Evolutionary conservation across 768 basidiomycete species (phyloP).

Genomic region (Lyophyllum semitale): DNA sequence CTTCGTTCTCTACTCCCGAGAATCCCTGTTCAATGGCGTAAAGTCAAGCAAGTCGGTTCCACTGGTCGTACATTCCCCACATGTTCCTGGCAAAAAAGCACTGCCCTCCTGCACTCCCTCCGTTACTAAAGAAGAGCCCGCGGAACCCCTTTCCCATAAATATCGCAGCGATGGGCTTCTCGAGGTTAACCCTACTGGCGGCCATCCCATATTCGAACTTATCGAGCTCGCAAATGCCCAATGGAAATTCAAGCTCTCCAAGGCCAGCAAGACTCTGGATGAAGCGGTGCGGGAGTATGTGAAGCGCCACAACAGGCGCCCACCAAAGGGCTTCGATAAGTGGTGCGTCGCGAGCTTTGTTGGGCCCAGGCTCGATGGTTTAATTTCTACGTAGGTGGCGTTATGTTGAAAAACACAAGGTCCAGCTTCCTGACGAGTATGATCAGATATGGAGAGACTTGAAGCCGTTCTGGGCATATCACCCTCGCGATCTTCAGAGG

Average conservation of each 20-base stretch:
- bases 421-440: slow-evolving; percentile 56
- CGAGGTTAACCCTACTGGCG: slow-evolving; percentile 39
- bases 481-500: slow-evolving; percentile 29
- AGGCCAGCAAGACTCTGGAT: slow-evolving; percentile 74
- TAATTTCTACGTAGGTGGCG: slow-evolving; percentile 36
- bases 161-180: slow-evolving; percentile 41
- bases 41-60: background rate
- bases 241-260: slow-evolving; percentile 57
- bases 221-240: slow-evolving; percentile 69
- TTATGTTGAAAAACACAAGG: slow-evolving; percentile 43
- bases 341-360: slow-evolving; percentile 58
- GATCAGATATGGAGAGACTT: slow-evolving; percentile 48
- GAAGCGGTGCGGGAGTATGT: slow-evolving; percentile 80
- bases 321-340: slow-evolving; percentile 84
- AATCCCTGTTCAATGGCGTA: background rate
- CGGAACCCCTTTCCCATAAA: slow-evolving; percentile 28
- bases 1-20: slow-evolving; percentile 13
- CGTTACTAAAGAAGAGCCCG: background rate
- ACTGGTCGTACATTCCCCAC: background rate
- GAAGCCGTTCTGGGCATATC: slow-evolving; percentile 44
- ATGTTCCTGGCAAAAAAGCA: background rate
- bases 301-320: slow-evolving; percentile 71
- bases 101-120: slow-evolving; percentile 6
- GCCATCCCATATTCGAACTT: slow-evolving; percentile 79
- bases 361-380: background rate